Base-by-base conservation (phyloP, 139 green algal genomes). In the Closterium sp. region DNA sequence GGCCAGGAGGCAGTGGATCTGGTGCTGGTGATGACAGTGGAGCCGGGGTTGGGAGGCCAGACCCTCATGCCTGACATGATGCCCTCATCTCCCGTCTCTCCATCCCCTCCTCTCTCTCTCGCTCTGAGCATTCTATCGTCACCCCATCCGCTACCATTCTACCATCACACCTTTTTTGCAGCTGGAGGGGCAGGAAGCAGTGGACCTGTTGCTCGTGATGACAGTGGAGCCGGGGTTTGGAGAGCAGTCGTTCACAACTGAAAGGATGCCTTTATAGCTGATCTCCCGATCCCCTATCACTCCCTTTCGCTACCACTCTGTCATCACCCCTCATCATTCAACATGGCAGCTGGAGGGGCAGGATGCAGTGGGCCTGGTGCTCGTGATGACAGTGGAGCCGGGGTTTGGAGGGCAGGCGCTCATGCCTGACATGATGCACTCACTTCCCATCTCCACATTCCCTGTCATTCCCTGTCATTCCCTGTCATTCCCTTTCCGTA, bases 401-500 rank as follows among this genome's bases (percentile, higher is more conserved):
- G 97, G 97, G 6, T 99, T 98, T 95, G 97, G 97, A 7, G 97
- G 97, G 2, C 97, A 99, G 94, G 94, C 95, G 86, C 98, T 99
- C 93, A 95, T 97, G 86, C 92, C 97, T 91, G 85, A 91, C 36
- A 98, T 93, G 92, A n/a, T n/a, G n/a, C n/a, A n/a, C n/a, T n/a
- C n/a, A n/a, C n/a, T n/a, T n/a, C n/a, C n/a, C n/a, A n/a, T n/a
- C n/a, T n/a, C n/a, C n/a, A n/a, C n/a, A n/a, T n/a, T n/a, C n/a
- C n/a, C 89, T 94, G 85, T n/a, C n/a, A n/a, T n/a, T n/a, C n/a
- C n/a, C n/a, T n/a, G n/a, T n/a, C 31, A n/a, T n/a, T n/a, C n/a
- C n/a, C n/a, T n/a, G n/a, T n/a, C n/a, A n/a, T n/a, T n/a, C n/a
- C n/a, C n/a, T n/a, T n/a, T n/a, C n/a, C n/a, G n/a, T n/a, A n/a